Percentiles rank a stretch among this genome's conserved stretches.
phyloP scores from a whole-genome alignment of 1,284 basidiomycete species.

The Rhodotorula sp. region DNA sequence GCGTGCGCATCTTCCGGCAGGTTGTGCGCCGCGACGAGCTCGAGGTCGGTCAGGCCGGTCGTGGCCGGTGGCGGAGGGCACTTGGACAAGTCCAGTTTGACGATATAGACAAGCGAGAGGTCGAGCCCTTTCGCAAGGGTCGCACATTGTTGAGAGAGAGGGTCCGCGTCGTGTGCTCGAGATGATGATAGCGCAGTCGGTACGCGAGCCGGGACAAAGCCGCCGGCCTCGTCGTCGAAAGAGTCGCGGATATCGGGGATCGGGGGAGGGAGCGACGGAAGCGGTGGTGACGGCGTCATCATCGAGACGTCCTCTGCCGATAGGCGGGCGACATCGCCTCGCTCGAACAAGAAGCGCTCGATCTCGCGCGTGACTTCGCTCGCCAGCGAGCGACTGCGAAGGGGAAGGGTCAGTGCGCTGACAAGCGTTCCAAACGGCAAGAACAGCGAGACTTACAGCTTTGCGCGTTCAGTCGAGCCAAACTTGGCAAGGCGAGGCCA shows the following conservation, averaged over 20 bases:
- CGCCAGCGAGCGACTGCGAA: slow-evolving; percentile 19
- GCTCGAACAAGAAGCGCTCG: slow-evolving; percentile 21
- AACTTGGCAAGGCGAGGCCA: slow-evolving; percentile 7
- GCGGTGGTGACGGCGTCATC: background rate
- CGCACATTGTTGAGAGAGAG: slow-evolving; percentile 11
- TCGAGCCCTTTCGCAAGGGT: slow-evolving; percentile 36
- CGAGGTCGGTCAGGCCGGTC: background rate
- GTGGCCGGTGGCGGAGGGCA: slow-evolving; percentile 14
- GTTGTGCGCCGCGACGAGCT: slow-evolving; percentile 41
- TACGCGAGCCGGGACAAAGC: background rate
- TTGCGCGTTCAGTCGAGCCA: slow-evolving; percentile 10
- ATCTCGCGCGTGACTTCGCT: slow-evolving; percentile 22
- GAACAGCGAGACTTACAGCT: too few species aligned
- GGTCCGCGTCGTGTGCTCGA: background rate
- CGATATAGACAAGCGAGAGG: slow-evolving; percentile 44
- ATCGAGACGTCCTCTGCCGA: background rate
- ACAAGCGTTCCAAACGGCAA: too few species aligned
- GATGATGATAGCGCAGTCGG: background rate
- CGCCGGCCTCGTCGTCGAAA: background rate
- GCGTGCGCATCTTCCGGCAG: slow-evolving; percentile 36
- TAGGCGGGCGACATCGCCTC: background rate
- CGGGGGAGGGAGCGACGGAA: background rate
- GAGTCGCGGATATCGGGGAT: background rate
- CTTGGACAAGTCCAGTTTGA: slow-evolving; percentile 28
- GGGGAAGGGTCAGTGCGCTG: too few species aligned